Conservation (phyloP, 2,329 filamentous ascomycete genomes). For the Xylaria sp. region DNA sequence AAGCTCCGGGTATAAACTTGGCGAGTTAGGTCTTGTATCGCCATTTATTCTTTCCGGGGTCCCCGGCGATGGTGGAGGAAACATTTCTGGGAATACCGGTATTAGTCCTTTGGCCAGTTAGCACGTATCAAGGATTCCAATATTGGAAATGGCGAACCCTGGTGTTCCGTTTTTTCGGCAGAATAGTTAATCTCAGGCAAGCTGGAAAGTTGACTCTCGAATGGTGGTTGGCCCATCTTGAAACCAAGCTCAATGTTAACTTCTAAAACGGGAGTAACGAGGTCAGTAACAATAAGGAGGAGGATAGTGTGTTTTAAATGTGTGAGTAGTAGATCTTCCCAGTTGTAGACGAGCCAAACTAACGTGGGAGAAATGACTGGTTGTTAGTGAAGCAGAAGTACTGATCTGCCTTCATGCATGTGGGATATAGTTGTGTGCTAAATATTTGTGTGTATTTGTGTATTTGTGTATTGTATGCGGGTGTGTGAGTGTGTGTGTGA, state of each 20-base stretch:
- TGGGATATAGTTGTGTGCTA: slow-evolving; percentile 6
- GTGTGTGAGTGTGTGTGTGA: slow-evolving; percentile 16
- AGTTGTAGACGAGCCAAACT: slow-evolving; percentile 3
- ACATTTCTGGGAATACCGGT: too few species aligned
- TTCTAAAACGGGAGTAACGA: neutral
- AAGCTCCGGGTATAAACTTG: neutral
- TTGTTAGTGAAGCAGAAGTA: slow-evolving; percentile 8
- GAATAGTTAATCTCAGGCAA: too few species aligned
- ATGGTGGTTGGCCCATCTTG: neutral
- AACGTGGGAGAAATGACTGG: slow-evolving; percentile 15
- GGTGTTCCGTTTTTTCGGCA: neutral
- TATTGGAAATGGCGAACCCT: neutral
- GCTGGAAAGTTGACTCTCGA: too few species aligned
- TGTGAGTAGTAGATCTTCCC: neutral
- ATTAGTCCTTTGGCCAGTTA: neutral
- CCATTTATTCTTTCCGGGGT: too few species aligned
- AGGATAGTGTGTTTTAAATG: slow-evolving; percentile 28
- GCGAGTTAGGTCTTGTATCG: too few species aligned
- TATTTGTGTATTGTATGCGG: too few species aligned
- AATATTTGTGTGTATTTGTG: slow-evolving; percentile 16
- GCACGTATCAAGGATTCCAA: neutral
- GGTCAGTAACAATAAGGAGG: neutral
- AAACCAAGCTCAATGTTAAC: neutral
- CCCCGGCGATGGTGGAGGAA: too few species aligned
- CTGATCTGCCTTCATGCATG: neutral